phyloP scores from a whole-genome alignment of 306 rosid genomes.

The Glycine soja region DNA sequence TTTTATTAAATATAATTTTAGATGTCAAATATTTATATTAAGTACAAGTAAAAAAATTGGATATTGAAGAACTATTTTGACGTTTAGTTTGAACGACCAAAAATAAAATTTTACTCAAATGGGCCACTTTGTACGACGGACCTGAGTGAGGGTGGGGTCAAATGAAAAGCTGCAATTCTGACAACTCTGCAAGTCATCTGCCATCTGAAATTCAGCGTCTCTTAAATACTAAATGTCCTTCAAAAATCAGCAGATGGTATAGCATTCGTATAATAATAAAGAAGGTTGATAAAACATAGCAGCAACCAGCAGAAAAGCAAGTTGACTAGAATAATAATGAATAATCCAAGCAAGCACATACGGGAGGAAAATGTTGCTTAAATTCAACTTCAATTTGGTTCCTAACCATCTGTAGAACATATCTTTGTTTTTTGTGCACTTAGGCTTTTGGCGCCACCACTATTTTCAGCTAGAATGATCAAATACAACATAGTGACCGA shows the following conservation, averaged over 20 bases:
- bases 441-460: conserved; percentile 16
- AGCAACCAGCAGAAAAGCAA: not conserved
- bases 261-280: not conserved
- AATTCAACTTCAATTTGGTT: conserved; percentile 3
- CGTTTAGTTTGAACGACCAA: not conserved
- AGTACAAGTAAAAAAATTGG: not conserved
- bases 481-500: not conserved
- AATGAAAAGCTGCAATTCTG: not conserved
- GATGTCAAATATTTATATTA: not conserved
- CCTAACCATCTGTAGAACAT: conserved; percentile 48
- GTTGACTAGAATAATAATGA: not conserved
- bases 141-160: not conserved
- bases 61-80: not conserved
- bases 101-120: not conserved
- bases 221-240: not conserved
- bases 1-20: not conserved
- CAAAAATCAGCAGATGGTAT: not conserved
- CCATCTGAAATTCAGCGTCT: not conserved
- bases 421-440: not conserved
- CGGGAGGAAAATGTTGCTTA: not conserved
- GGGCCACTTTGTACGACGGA: not conserved
- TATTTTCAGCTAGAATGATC: conserved; percentile 32
- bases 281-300: not conserved
- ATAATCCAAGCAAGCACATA: not conserved
- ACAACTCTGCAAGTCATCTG: not conserved